Evolutionary conservation across 306 rosid species (phyloP).

Genomic region (Castanea crenata): DNA sequence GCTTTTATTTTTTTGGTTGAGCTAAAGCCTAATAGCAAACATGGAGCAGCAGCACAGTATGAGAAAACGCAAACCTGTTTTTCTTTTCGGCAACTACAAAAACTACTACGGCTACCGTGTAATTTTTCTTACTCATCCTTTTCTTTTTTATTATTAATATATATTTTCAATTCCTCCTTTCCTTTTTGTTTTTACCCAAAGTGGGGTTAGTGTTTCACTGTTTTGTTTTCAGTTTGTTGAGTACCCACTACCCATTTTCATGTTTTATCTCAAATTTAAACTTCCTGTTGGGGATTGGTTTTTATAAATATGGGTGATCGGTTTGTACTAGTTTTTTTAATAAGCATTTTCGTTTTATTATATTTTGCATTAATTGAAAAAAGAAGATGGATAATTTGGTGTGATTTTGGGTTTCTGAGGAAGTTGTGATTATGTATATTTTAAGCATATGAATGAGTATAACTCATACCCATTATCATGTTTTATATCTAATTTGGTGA

Average conservation of each 20-base stretch:
- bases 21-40: neutral
- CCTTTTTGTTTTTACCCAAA: neutral
- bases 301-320: neutral
- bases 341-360: neutral
- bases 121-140: slow-evolving; percentile 5
- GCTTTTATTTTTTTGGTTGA: neutral
- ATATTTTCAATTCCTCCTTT: neutral
- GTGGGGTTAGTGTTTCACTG: neutral
- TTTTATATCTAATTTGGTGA: too few relatives aligned
- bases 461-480: too few relatives aligned
- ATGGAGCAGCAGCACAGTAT: slow-evolving; percentile 13
- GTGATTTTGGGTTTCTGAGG: too few relatives aligned
- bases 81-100: slow-evolving; percentile 76
- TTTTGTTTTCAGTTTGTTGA: neutral
- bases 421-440: neutral
- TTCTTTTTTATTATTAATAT: neutral
- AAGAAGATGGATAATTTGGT: too few relatives aligned
- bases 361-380: too few relatives aligned
- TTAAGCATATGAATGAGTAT: neutral
- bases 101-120: slow-evolving; percentile 90
- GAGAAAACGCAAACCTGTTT: slow-evolving; percentile 42
- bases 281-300: neutral
- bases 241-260: neutral
- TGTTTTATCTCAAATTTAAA: neutral
- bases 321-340: neutral